Evolutionary conservation across 2,329 filamentous ascomycete genomes (phyloP).

Genomic region (Phialocephala subalpina): DNA sequence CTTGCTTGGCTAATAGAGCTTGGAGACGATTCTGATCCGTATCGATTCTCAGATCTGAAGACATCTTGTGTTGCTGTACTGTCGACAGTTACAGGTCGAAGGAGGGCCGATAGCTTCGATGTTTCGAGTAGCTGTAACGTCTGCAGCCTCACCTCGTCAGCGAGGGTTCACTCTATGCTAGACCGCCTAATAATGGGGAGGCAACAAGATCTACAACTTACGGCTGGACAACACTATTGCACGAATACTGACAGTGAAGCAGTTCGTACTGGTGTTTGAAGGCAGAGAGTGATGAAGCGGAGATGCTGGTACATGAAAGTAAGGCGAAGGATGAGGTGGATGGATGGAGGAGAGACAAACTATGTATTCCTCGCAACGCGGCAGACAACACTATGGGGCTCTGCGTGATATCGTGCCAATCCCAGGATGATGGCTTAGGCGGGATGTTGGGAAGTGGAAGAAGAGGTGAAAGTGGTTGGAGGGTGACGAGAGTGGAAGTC

Average conservation of each 20-base stretch:
- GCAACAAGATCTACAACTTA: conserved; percentile 31
- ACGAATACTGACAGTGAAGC: conserved; percentile 15
- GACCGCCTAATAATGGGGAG: conserved; percentile 6
- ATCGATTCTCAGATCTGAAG: conserved; percentile 32
- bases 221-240: conserved; percentile 19
- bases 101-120: conserved; percentile 18
- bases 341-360: conserved; percentile 33
- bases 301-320: conserved; percentile 36
- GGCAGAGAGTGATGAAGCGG: conserved; percentile 26
- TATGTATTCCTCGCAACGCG: conserved; percentile 37
- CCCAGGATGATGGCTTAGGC: conserved; percentile 23
- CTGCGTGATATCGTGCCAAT: conserved; percentile 28
- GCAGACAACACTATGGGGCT: conserved; percentile 31
- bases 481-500: conserved; percentile 23
- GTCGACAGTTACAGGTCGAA: conserved; percentile 23
- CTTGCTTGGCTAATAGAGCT: conserved; percentile 37
- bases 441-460: conserved; percentile 6
- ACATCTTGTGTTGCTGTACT: conserved; percentile 31
- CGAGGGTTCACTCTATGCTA: conserved; percentile 9
- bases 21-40: conserved; percentile 34
- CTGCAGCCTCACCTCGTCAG: conserved; percentile 37
- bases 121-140: conserved; percentile 25
- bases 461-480: conserved; percentile 11
- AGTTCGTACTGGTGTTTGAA: conserved; percentile 19
- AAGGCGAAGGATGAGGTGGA: conserved; percentile 37